Percentiles rank a stretch among this genome's conserved stretches.
Conservation (phyloP, 2,329 filamentous ascomycete genomes). For the Nigrospora osmanthi region DNA sequence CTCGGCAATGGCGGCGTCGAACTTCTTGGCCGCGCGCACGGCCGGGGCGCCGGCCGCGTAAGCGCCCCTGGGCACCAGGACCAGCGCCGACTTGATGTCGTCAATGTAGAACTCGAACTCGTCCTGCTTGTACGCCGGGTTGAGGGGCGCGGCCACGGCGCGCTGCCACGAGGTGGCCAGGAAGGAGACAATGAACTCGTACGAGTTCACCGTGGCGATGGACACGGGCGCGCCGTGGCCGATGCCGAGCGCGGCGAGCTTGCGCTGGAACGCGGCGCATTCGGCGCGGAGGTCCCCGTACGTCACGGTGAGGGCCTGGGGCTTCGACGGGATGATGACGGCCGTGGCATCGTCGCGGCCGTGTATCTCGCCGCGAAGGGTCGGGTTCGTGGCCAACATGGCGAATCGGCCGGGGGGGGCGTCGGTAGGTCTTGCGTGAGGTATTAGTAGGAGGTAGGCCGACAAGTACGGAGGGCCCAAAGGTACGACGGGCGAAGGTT, state of each 20-base stretch:
- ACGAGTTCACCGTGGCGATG: constrained; percentile 76
- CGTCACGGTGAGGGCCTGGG: constrained; percentile 55
- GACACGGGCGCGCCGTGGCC: constrained; percentile 64
- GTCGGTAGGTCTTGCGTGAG: too few relatives aligned
- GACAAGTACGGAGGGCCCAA: too few relatives aligned
- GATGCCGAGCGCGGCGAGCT: constrained; percentile 70
- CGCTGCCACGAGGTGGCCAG: constrained; percentile 81
- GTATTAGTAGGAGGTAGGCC: too few relatives aligned
- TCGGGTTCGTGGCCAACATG: constrained; percentile 18
- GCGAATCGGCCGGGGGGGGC: not conserved
- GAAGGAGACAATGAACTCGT: constrained; percentile 83
- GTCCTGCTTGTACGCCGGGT: constrained; percentile 80
- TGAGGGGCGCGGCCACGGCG: constrained; percentile 77
- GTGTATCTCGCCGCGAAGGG: constrained; percentile 42
- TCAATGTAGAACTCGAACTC: constrained; percentile 92
- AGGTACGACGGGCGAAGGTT: too few relatives aligned
- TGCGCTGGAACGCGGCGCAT: constrained; percentile 64
- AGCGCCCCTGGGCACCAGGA: constrained; percentile 67
- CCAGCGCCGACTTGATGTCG: constrained; percentile 71
- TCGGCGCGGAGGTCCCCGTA: constrained; percentile 62
- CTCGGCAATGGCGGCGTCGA: constrained; percentile 78
- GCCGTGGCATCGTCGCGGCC: constrained; percentile 42
- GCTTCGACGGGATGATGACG: constrained; percentile 65
- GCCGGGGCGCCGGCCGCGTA: constrained; percentile 60
- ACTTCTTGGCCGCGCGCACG: constrained; percentile 69